phyloP scores from a whole-genome alignment of 805 yeast genomes.

The Candida succiphila region DNA sequence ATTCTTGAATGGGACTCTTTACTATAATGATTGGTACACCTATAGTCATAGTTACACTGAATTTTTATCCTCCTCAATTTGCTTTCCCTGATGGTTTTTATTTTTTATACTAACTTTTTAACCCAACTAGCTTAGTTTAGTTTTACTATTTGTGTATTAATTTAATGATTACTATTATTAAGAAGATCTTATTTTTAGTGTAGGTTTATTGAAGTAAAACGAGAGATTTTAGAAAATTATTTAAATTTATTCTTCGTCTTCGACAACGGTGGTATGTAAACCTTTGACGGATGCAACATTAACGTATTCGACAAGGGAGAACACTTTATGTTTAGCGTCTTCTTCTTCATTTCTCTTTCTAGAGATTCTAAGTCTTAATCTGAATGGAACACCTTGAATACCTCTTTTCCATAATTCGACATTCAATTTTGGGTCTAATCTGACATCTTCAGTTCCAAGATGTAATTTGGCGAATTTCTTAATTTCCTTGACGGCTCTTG shows the following conservation, averaged over 20 bases:
- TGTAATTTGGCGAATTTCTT: conserved; percentile 97
- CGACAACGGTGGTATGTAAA: conserved; percentile 95
- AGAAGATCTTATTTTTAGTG: conserved; percentile 4
- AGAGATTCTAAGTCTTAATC: conserved; percentile 97
- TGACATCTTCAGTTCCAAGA: conserved; percentile 99
- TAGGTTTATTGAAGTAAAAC: too few relatives aligned
- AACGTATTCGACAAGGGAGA: conserved; percentile 97
- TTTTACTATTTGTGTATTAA: background rate
- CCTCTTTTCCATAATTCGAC: conserved; percentile 99
- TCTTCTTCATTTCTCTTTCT: conserved; percentile 98
- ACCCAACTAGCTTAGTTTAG: background rate
- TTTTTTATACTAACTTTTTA: too few relatives aligned
- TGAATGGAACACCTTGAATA: conserved; percentile 97
- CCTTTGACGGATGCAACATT: conserved; percentile 93
- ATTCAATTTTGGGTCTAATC: conserved; percentile 98
- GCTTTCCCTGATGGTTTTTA: too few relatives aligned
- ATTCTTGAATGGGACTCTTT: conserved; percentile 28
- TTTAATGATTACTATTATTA: background rate
- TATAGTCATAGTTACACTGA: conserved; percentile 89
- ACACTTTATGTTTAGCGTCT: conserved; percentile 95
- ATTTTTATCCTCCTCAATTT: too few relatives aligned
- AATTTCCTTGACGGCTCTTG: conserved; percentile 98
- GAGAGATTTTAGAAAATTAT: too few relatives aligned
- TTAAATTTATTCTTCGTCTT: conserved; percentile 40
- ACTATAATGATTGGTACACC: conserved; percentile 54